These are phyloP conservation scores for Cryptosporidium bovis DNA, from an alignment of 169 alveolate genomes.

Conservation along the genomic window DNA sequence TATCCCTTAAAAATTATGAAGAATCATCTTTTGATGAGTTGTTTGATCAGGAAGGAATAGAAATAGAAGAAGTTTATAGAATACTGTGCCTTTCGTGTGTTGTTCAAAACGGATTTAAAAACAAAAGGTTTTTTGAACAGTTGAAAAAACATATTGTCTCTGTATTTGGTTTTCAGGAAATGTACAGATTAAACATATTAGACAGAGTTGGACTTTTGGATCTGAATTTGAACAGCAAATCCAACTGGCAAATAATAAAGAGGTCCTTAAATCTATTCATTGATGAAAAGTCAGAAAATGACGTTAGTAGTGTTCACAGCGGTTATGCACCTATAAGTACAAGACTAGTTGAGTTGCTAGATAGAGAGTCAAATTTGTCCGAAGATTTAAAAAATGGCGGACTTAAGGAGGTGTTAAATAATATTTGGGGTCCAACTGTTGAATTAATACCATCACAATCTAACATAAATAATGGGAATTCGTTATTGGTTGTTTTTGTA, in stretches of 20 bases:
- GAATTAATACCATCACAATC: conserved; percentile 12
- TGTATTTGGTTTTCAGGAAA: conserved; percentile 76
- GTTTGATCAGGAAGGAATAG: conserved; percentile 75
- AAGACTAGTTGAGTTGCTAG: conserved; percentile 38
- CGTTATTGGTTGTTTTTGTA: conserved; percentile 75
- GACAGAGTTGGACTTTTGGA: conserved; percentile 78
- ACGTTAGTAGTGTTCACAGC: conserved; percentile 79
- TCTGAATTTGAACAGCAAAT: conserved; percentile 34
- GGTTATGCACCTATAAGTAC: conserved; percentile 81
- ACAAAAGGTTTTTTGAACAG: conserved; percentile 66
- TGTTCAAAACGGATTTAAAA: conserved; percentile 76
- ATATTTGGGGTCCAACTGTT: conserved; percentile 74
- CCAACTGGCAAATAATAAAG: conserved; percentile 52
- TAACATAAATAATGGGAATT: conserved; percentile 4
- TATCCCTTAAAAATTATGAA: conserved; percentile 34
- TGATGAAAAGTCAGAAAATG: conserved; percentile 76
- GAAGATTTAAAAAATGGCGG: not conserved
- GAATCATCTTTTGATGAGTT: conserved; percentile 60
- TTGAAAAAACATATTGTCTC: conserved; percentile 61
- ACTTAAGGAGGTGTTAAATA: conserved; percentile 29
- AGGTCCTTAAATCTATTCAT: conserved; percentile 70
- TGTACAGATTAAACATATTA: conserved; percentile 72
- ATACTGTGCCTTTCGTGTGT: conserved; percentile 78
- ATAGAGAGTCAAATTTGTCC: not conserved
- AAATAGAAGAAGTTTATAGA: conserved; percentile 76